Evolutionary conservation across 495 filamentous ascomycete genomes (phyloP).

Genomic region (Hyaloscypha finlandica): DNA sequence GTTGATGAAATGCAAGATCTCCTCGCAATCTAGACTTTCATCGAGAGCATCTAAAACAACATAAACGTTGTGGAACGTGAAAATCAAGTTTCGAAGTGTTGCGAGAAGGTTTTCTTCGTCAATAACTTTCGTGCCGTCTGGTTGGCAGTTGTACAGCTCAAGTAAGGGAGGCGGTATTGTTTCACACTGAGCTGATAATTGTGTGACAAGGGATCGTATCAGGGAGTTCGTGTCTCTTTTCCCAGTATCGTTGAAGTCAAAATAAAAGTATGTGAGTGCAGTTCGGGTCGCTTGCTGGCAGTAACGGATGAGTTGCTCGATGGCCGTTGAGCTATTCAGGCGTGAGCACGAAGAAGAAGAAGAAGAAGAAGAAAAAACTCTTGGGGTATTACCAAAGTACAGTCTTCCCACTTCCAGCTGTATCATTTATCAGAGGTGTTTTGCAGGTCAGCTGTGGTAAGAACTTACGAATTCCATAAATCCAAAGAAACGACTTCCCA

Average conservation of each 20-base stretch:
- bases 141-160: constrained; percentile 19
- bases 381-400: constrained; percentile 29
- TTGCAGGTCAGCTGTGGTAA: constrained; percentile 19
- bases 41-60: constrained; percentile 40
- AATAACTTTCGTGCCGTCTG: constrained; percentile 19
- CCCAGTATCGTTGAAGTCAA: constrained; percentile 37
- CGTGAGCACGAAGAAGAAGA: neutral
- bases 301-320: constrained; percentile 18
- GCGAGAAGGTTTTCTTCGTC: constrained; percentile 10
- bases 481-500: constrained; percentile 18
- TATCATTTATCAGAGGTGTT: constrained; percentile 35
- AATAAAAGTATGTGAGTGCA: constrained; percentile 38
- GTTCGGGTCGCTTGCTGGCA: constrained; percentile 8
- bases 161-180: constrained; percentile 16
- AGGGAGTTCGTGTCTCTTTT: constrained; percentile 29
- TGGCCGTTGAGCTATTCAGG: constrained; percentile 24
- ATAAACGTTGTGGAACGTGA: constrained; percentile 27
- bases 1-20: constrained; percentile 16
- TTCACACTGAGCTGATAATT: constrained; percentile 27
- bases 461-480: constrained; percentile 26
- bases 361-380: neutral
- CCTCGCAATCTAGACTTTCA: constrained; percentile 29
- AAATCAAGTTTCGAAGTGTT: constrained; percentile 24
- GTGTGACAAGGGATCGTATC: constrained; percentile 34
- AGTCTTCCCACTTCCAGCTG: constrained; percentile 43